Conservation (phyloP, 2,329 filamentous ascomycete species). For the Pseudogymnoascus sp. region DNA sequence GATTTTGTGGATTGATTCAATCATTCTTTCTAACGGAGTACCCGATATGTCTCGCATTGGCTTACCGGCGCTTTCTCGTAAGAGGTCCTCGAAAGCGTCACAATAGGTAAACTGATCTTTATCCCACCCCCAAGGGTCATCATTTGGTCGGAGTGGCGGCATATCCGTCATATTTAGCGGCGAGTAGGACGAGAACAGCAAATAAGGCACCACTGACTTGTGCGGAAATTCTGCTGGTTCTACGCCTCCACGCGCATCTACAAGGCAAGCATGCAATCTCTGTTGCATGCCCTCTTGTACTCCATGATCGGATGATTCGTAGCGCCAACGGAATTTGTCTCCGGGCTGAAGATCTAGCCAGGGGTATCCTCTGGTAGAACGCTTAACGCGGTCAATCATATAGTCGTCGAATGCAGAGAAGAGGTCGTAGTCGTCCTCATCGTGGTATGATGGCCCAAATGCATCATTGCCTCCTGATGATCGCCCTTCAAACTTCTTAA, state of each 20-base stretch:
- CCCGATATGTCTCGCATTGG: background rate
- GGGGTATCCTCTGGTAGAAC: background rate
- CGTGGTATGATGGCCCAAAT: background rate
- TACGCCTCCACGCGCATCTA: background rate
- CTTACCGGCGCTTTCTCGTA: conserved; percentile 15
- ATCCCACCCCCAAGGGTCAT: background rate
- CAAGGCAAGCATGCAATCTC: background rate
- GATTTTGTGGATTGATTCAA: background rate
- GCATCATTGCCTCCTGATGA: background rate
- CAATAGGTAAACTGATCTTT: conserved; percentile 20
- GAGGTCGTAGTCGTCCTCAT: conserved; percentile 6
- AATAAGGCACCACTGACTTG: conserved; percentile 25
- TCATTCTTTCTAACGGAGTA: background rate
- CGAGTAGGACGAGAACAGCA: conserved; percentile 27
- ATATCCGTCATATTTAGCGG: conserved; percentile 19
- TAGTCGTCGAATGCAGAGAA: background rate
- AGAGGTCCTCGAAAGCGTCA: conserved; percentile 26
- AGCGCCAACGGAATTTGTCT: background rate
- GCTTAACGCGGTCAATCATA: background rate
- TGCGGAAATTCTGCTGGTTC: conserved; percentile 10
- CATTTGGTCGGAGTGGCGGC: background rate
- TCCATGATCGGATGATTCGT: background rate
- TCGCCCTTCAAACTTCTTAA: conserved; percentile 12
- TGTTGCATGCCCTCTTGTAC: background rate
- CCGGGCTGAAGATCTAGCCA: background rate